Evolutionary conservation across 768 basidiomycete species (phyloP).

Genomic region (Termitomyces sp.): DNA sequence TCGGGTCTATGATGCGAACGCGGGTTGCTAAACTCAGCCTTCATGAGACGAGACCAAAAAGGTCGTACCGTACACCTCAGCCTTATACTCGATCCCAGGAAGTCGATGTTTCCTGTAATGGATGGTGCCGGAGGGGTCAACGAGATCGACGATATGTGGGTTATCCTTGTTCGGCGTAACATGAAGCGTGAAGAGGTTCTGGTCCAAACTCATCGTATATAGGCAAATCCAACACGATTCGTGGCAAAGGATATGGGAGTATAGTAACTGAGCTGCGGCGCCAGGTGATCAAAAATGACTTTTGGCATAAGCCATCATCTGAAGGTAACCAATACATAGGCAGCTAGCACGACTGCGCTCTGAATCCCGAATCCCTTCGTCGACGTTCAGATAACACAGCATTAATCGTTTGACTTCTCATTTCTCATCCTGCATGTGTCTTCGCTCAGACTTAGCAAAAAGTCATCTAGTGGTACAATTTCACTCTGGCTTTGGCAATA

Average conservation of each 20-base stretch:
- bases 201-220: conserved; percentile 70
- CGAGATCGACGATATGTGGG: conserved; percentile 62
- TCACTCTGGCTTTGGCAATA: background rate
- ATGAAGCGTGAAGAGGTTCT: conserved; percentile 80
- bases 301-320: conserved; percentile 7
- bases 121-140: conserved; percentile 55
- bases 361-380: too few relatives aligned
- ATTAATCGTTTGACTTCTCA: too few relatives aligned
- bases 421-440: too few relatives aligned
- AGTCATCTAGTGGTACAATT: too few relatives aligned
- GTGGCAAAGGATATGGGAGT: conserved; percentile 4
- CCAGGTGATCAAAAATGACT: conserved; percentile 6
- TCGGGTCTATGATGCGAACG: conserved; percentile 48
- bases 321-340: too few relatives aligned
- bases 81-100: conserved; percentile 50
- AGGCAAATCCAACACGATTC: background rate
- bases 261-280: conserved; percentile 8
- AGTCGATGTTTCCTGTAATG: conserved; percentile 74
- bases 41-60: background rate
- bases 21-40: background rate
- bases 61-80: conserved; percentile 59
- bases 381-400: too few relatives aligned
- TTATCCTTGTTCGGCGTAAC: conserved; percentile 57
- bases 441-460: too few relatives aligned
- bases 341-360: too few relatives aligned